These are phyloP conservation scores for Ustilago nuda DNA, from an alignment of 1,284 basidiomycete genomes.

Conservation along the genomic window DNA sequence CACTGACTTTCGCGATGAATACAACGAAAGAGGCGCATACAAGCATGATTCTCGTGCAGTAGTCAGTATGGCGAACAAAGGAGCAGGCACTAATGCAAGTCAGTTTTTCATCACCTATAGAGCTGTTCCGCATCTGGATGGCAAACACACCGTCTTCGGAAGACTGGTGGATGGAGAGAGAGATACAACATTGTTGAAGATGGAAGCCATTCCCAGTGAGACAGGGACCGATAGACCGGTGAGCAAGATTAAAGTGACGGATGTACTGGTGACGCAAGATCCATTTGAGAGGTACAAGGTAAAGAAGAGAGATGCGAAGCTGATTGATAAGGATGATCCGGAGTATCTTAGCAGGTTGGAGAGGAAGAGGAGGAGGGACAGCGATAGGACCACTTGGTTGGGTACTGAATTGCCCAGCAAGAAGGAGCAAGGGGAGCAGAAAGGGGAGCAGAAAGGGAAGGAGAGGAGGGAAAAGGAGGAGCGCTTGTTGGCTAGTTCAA, in stretches of 20 bases:
- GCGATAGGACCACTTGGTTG: slow-evolving; percentile 66
- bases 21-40: slow-evolving; percentile 71
- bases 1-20: slow-evolving; percentile 92
- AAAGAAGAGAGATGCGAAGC: slow-evolving; percentile 27
- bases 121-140: slow-evolving; percentile 76
- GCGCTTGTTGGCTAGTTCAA: slow-evolving; percentile 6
- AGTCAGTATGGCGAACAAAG: slow-evolving; percentile 67
- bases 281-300: slow-evolving; percentile 62
- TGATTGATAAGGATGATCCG: slow-evolving; percentile 50
- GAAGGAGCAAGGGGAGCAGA: neutral
- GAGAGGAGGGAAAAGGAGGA: neutral
- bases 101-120: slow-evolving; percentile 66
- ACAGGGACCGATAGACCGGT: slow-evolving; percentile 86
- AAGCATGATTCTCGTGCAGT: slow-evolving; percentile 59
- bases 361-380: slow-evolving; percentile 59
- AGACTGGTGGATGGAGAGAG: slow-evolving; percentile 91
- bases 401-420: slow-evolving; percentile 32
- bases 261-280: slow-evolving; percentile 58
- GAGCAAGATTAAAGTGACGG: slow-evolving; percentile 77
- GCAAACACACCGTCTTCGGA: slow-evolving; percentile 96
- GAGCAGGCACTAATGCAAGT: slow-evolving; percentile 62
- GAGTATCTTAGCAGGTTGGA: slow-evolving; percentile 49
- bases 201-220: slow-evolving; percentile 85
- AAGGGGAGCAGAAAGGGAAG: neutral
- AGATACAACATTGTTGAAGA: slow-evolving; percentile 76